A percentile compares a stretch with the other conserved stretches of the same genome.
Conservation (phyloP, 352 stramenopile species). For the Peronosclerospora sorghi region DNA sequence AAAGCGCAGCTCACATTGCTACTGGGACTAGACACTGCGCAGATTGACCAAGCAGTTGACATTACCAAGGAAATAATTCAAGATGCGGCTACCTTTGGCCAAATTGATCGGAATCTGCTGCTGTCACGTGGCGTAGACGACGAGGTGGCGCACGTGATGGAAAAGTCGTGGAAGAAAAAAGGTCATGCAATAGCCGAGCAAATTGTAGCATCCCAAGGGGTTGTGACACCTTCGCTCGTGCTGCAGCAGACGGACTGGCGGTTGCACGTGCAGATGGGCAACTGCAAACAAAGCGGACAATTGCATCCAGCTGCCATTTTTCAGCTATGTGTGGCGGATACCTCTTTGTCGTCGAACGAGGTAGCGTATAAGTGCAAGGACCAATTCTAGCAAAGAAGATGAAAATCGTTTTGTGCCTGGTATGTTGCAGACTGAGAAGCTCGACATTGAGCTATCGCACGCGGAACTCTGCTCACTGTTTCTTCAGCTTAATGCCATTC, state of each 20-base stretch:
- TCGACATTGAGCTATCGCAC: conserved; percentile 54
- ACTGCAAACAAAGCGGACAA: conserved; percentile 24
- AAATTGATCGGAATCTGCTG: conserved; percentile 24
- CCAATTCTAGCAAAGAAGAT: too few species aligned
- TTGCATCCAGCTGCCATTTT: conserved; percentile 42
- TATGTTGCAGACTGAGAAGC: conserved; percentile 25
- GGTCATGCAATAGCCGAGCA: conserved; percentile 9
- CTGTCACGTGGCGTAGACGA: conserved; percentile 10
- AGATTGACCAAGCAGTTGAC: conserved; percentile 32
- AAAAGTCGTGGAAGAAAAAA: conserved; percentile 60
- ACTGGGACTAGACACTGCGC: conserved; percentile 22
- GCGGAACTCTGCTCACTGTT: conserved; percentile 41
- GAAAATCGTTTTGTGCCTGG: not conserved
- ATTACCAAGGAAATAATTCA: conserved; percentile 23
- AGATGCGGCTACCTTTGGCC: conserved; percentile 33
- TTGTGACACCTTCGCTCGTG: conserved; percentile 9
- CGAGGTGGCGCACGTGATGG: conserved; percentile 21
- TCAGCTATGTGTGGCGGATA: conserved; percentile 28
- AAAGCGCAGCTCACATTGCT: conserved; percentile 34
- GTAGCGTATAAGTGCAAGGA: conserved; percentile 4
- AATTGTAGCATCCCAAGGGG: conserved; percentile 1
- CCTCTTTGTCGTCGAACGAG: conserved; percentile 3
- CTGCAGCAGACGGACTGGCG: conserved; percentile 38
- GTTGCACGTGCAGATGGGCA: conserved; percentile 45
- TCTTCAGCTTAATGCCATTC: conserved; percentile 48